Evolutionary conservation across 371 early-diverging fungal species (phyloP).

Genomic region (Mortierella sp.): DNA sequence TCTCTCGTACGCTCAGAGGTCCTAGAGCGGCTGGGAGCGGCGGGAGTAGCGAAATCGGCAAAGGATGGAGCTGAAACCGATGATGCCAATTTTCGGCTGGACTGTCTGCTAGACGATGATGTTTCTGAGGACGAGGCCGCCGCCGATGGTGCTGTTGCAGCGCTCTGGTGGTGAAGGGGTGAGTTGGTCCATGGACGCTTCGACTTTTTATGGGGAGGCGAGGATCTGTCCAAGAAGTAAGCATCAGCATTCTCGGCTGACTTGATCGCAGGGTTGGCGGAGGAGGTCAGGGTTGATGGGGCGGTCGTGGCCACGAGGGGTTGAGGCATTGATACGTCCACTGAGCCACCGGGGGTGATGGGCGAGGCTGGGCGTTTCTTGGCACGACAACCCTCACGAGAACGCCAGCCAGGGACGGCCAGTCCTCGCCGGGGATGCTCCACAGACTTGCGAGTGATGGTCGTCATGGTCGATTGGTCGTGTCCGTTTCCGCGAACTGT

Average conservation of each 20-base stretch:
- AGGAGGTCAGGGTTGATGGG: conserved; percentile 3
- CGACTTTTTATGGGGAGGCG: conserved; percentile 56
- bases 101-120: conserved; percentile 3
- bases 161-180: conserved; percentile 7
- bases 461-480: conserved; percentile 37
- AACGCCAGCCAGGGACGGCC: conserved; percentile 24
- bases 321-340: conserved; percentile 39
- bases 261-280: neutral
- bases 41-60: conserved; percentile 46
- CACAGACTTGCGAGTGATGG: conserved; percentile 41
- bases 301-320: conserved; percentile 3
- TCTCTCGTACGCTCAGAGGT: conserved; percentile 35
- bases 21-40: conserved; percentile 29
- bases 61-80: conserved; percentile 52
- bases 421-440: conserved; percentile 29
- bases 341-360: conserved; percentile 50
- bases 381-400: conserved; percentile 48
- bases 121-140: conserved; percentile 1
- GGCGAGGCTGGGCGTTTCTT: conserved; percentile 62
- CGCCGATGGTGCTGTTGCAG: conserved; percentile 2
- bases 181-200: conserved; percentile 47
- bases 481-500: conserved; percentile 31
- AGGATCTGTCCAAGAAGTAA: conserved; percentile 38
- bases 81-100: conserved; percentile 26
- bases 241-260: conserved; percentile 13